Percentiles rank a stretch among this genome's conserved stretches.
Conservation (phyloP, 495 filamentous ascomycete genomes). For the Aeminium ludgeri region DNA sequence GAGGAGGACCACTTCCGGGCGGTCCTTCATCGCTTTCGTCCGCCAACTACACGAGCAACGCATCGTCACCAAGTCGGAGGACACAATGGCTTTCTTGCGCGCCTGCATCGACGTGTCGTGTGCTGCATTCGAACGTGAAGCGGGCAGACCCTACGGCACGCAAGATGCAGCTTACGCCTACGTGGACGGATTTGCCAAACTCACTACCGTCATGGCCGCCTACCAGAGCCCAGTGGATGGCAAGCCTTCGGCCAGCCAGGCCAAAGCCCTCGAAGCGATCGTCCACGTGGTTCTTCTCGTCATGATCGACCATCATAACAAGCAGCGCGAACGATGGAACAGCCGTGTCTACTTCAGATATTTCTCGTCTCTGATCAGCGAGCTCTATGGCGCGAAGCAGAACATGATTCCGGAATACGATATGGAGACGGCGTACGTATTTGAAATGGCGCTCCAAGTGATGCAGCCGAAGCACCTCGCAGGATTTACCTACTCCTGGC, state of each 20-base stretch:
- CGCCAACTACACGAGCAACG: slow-evolving; percentile 61
- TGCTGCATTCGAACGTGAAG: slow-evolving; percentile 52
- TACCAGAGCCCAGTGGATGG: slow-evolving; percentile 41
- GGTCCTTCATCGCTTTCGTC: slow-evolving; percentile 58
- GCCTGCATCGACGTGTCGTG: slow-evolving; percentile 67
- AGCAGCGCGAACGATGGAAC: slow-evolving; percentile 64
- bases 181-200: slow-evolving; percentile 73
- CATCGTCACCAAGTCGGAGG: slow-evolving; percentile 53
- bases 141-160: slow-evolving; percentile 33
- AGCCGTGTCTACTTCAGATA: slow-evolving; percentile 83
- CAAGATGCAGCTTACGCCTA: slow-evolving; percentile 56
- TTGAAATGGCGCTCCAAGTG: slow-evolving; percentile 57
- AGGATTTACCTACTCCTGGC: slow-evolving; percentile 71
- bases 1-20: slow-evolving; percentile 51
- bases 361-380: slow-evolving; percentile 68
- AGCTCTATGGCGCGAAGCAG: slow-evolving; percentile 27
- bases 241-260: slow-evolving; percentile 41
- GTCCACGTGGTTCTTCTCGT: slow-evolving; percentile 61
- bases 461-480: slow-evolving; percentile 62
- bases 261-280: slow-evolving; percentile 55
- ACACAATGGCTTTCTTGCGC: slow-evolving; percentile 61
- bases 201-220: slow-evolving; percentile 58
- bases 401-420: slow-evolving; percentile 4
- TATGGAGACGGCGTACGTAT: slow-evolving; percentile 20
- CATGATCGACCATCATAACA: slow-evolving; percentile 69